phyloP scores from a whole-genome alignment of 768 basidiomycete genomes.

The Gloeostereum incarnatum region DNA sequence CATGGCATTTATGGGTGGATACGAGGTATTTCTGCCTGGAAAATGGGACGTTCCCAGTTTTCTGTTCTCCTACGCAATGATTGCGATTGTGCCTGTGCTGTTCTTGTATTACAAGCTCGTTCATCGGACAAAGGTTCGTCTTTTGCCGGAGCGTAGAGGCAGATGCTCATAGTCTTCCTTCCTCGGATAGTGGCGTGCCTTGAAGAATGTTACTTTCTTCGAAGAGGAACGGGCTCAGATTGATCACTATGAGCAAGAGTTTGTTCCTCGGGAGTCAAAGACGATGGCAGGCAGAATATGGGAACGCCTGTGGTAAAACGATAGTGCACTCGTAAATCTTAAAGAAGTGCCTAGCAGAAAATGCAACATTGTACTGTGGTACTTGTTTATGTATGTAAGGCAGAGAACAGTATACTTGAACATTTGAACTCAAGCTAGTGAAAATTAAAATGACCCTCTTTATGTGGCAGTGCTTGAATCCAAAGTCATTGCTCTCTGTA shows the following conservation, averaged over 20 bases:
- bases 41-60: conserved; percentile 37
- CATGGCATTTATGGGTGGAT: conserved; percentile 41
- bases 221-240: conserved; percentile 30
- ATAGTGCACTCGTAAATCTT: no score
- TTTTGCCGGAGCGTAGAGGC: not conserved
- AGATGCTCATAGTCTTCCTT: not conserved
- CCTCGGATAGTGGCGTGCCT: conserved; percentile 26
- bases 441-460: no score
- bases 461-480: no score
- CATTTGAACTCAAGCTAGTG: no score
- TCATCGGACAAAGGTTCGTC: conserved; percentile 26
- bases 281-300: not conserved
- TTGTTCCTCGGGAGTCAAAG: not conserved
- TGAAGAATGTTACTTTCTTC: conserved; percentile 33
- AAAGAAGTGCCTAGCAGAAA: no score
- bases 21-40: conserved; percentile 43
- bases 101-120: conserved; percentile 38
- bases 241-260: conserved; percentile 31
- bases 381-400: no score
- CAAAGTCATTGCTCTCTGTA: no score
- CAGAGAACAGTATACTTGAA: no score
- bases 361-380: no score
- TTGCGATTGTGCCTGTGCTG: conserved; percentile 29
- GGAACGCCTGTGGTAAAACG: not conserved
- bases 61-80: conserved; percentile 40